Evolutionary conservation across 108 stramenopile species (phyloP).

Genomic region (Seminavis robusta): DNA sequence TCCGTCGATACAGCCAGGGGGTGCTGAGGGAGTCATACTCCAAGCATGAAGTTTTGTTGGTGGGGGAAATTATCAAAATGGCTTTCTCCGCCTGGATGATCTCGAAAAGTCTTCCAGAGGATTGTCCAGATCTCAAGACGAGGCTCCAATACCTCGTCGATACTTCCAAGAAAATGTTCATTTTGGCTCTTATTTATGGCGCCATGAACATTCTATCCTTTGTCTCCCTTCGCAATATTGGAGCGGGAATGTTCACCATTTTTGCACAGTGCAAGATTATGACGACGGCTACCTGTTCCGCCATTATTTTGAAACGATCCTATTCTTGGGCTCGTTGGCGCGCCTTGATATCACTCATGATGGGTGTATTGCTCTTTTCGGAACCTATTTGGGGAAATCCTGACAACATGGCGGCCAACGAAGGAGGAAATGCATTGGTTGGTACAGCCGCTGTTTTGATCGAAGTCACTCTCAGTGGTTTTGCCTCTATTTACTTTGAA

Average conservation of each 20-base stretch:
- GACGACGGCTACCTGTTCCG: conserved; percentile 89
- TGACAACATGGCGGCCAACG: not conserved
- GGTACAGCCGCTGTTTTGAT: conserved; percentile 85
- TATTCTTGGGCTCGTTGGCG: conserved; percentile 90
- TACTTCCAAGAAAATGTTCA: conserved; percentile 82
- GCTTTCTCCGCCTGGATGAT: conserved; percentile 67
- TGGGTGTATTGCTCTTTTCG: conserved; percentile 85
- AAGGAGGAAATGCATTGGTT: conserved; percentile 50
- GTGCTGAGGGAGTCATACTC: conserved; percentile 81
- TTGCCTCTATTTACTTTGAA: conserved; percentile 94
- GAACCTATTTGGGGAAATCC: conserved; percentile 77
- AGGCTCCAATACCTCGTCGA: conserved; percentile 50
- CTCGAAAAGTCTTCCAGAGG: conserved; percentile 18
- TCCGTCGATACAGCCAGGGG: conserved; percentile 81
- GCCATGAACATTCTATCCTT: conserved; percentile 92
- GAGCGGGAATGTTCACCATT: conserved; percentile 89
- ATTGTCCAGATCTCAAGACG: conserved; percentile 11
- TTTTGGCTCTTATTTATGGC: conserved; percentile 85
- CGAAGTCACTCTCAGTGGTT: conserved; percentile 89
- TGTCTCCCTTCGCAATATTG: conserved; percentile 82
- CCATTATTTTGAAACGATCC: conserved; percentile 59
- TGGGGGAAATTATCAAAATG: conserved; percentile 78
- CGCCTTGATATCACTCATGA: conserved; percentile 80
- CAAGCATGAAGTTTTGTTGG: conserved; percentile 81
- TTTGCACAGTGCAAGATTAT: conserved; percentile 92